Base-by-base conservation (phyloP, 192 early-diverging fungal genomes). In the Mortierella hygrophila region DNA sequence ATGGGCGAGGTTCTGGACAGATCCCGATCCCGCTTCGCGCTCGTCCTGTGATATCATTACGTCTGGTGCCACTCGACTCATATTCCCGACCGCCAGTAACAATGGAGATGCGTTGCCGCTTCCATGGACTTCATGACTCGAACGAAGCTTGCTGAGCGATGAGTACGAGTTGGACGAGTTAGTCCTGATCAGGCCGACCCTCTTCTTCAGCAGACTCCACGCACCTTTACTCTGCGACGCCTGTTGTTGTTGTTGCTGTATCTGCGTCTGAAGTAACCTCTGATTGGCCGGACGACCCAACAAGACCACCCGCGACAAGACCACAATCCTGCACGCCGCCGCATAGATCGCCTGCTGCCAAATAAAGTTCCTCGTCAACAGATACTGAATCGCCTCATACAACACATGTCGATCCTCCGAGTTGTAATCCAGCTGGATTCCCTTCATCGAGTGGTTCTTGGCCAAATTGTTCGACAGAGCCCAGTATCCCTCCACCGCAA, bases 351-450 rank as follows among this genome's bases (percentile, higher is more conserved):
- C 79, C 42, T 74, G 74, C 57, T 90, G 89, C 81, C 81, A 86
- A 16, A 89, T 52, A 79, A 83, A 83, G 44, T 90, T 90, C 57
- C 84, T 73, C 21, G 88, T 87, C 37, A 90, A 69, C n/a, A 85
- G 84, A 20, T 73, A 15, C 54, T 90, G 83, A 20, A 90, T 90
- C 3, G 85, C 87, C n/a, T 90, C 79, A 49, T 88, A 83, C 3
- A 90, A 55, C 0, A n/a, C 47, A 68, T 87, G 88, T 73, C 88
- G 85, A 35, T 89, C 89, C 3, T 65, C 84, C 15, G 88, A 87
- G 73, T 90, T 89, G 74, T 89, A 90, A 57, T 90, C 89, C 29
- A 90, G 74, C 46, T 88, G 85, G 16, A 90, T 76, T 2, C 82
- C 79, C 76, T 90, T 89, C 72, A 90, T 74, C 7, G 71, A 82